Evolutionary conservation across 495 filamentous ascomycete species (phyloP), one percentile per base, ranked within the genome.

Genomic region (Podospora pseudoanserina): DNA sequence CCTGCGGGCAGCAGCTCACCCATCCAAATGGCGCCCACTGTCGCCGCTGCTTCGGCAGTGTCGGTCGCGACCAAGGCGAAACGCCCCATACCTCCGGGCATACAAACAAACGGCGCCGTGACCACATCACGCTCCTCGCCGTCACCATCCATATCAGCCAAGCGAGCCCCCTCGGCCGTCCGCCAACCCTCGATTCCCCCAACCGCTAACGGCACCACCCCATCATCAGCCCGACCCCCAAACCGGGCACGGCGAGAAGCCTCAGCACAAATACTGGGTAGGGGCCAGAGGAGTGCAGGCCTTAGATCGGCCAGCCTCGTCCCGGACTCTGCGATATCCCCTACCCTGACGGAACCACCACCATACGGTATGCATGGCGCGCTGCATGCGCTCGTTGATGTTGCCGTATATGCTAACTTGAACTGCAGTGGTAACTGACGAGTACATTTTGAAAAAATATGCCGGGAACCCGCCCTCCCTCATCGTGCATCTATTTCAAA

Each of bases 391-490:
- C 39, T 49, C 13, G 0, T 49, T 49, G 13, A 11, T 49, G 39
- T 13, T 49, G 39, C 39, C 39, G 39, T 49, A 3, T 49, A 49
- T 9, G 39, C 39, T 49, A 11, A 49, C 39, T 13, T 18, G 39
- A 49, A 9, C 58, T 16, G 64, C 65, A 91, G 89, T 92, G 34
- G 86, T 89, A 75, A 90, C 87, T 30, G 86, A 88, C 26, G 76
- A 83, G 4, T 90, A 96, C 73, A 92, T 99, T 0, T 85, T 99
- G 2, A 87, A 86, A 72, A 97, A 94, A 80, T 96, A 88, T 77
- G 79, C 84, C 4, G 93, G 89, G 71, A 81, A 81, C 11, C 86
- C 86, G 15, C 94, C 96, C 0, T 97, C 93, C 13, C 81, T 98
- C 9, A 87, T 93, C 56, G 79, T 99, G 49, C 93, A 98, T 78